A percentile compares a stretch with the other conserved stretches of the same genome.
Conservation (phyloP, 1,284 basidiomycete genomes). For the Trichosporon sp. region DNA sequence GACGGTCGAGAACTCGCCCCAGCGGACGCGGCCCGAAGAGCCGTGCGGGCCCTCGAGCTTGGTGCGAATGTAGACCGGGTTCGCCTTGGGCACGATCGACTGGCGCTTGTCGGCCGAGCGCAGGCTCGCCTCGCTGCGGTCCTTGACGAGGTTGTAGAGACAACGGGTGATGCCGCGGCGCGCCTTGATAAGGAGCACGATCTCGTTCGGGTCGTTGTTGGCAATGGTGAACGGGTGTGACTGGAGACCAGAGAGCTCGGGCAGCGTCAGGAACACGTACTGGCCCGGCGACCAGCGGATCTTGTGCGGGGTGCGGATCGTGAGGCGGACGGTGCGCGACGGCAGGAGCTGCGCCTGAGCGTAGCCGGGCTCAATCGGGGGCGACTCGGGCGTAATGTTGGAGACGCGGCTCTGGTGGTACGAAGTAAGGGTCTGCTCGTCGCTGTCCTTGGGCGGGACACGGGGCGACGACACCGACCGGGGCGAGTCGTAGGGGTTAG, state of each 20-base stretch:
- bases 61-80: constrained; percentile 60
- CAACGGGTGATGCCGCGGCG: constrained; percentile 73
- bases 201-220: constrained; percentile 66
- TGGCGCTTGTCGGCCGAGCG: constrained; percentile 31
- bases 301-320: constrained; percentile 66
- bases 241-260: constrained; percentile 68
- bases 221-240: constrained; percentile 82
- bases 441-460: neutral
- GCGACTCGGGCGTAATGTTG: constrained; percentile 23
- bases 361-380: constrained; percentile 58
- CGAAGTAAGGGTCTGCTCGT: neutral
- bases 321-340: constrained; percentile 74
- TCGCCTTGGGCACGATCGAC: constrained; percentile 33
- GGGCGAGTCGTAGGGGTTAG: constrained; percentile 14
- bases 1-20: constrained; percentile 68
- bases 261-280: constrained; percentile 68
- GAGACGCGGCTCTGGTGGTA: constrained; percentile 6
- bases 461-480: neutral
- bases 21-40: constrained; percentile 68
- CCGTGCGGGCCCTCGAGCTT: constrained; percentile 78
- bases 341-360: constrained; percentile 77
- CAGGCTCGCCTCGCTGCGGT: constrained; percentile 47
- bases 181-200: constrained; percentile 75
- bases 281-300: constrained; percentile 72
- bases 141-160: constrained; percentile 66